These are phyloP conservation scores for Podila epicladia DNA, from an alignment of 192 early-diverging fungal species.

Conservation along the genomic window DNA sequence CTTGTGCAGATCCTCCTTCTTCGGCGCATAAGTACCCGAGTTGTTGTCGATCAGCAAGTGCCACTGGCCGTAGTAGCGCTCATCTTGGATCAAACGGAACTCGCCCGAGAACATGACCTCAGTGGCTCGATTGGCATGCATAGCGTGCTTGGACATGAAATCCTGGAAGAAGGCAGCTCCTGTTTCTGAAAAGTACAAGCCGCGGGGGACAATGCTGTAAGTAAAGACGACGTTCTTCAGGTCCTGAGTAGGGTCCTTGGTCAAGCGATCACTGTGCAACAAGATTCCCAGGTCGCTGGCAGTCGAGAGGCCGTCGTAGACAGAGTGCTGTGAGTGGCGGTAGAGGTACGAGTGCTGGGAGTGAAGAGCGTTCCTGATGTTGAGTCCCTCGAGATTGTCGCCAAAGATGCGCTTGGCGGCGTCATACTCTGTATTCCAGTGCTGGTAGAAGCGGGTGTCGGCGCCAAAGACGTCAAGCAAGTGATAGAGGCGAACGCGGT, in stretches of 20 bases:
- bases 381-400: conserved; percentile 14
- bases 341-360: conserved; percentile 22
- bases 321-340: conserved; percentile 9
- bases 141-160: conserved; percentile 32
- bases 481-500: conserved; percentile 20
- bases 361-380: conserved; percentile 18
- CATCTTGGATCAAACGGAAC: conserved; percentile 12
- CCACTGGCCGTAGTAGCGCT: conserved; percentile 4
- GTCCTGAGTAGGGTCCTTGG: not conserved
- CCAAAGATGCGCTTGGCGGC: conserved; percentile 18
- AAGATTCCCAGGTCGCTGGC: not conserved
- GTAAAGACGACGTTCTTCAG: conserved; percentile 18
- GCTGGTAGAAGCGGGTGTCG: conserved; percentile 2
- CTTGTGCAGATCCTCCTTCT: conserved; percentile 15
- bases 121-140: conserved; percentile 17
- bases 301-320: conserved; percentile 3
- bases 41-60: conserved; percentile 24
- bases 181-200: conserved; percentile 22
- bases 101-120: conserved; percentile 22
- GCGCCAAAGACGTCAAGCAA: conserved; percentile 13
- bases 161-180: conserved; percentile 24
- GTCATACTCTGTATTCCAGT: conserved; percentile 11
- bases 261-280: conserved; percentile 6
- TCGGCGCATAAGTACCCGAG: conserved; percentile 20
- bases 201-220: conserved; percentile 11